Percentiles rank a stretch among this genome's conserved stretches.
Evolutionary conservation across 257 asterid genomes (phyloP).

Genomic region (Capsicum rhomboideum): DNA sequence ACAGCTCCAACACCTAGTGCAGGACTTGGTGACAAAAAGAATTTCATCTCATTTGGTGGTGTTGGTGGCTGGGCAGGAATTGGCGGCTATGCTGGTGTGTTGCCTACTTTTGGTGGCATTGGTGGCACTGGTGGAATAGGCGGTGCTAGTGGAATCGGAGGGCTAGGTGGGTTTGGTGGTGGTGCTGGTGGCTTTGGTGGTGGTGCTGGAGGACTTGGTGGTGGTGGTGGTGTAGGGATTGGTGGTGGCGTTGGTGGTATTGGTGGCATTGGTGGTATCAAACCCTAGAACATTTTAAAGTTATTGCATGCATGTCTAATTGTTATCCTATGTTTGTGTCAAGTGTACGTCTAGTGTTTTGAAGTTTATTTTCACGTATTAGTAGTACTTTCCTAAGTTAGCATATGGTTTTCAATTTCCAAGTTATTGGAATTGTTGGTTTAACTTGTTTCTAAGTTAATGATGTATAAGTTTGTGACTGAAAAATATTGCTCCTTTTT

Average conservation of each 20-base stretch:
- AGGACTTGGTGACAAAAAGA: conserved; percentile 43
- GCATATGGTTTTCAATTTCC: background rate
- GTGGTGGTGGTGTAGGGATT: conserved; percentile 25
- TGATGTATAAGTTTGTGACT: background rate
- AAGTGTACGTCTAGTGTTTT: background rate
- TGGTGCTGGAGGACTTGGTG: conserved; percentile 11
- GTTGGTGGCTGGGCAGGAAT: conserved; percentile 49
- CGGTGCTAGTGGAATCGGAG: conserved; percentile 37
- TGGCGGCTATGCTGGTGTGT: conserved; percentile 20
- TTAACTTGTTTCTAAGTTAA: background rate
- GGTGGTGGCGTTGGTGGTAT: conserved; percentile 25
- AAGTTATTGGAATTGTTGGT: background rate
- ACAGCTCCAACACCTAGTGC: conserved; percentile 20
- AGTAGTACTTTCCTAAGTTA: background rate
- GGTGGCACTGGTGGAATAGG: conserved; percentile 34
- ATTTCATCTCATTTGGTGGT: conserved; percentile 52
- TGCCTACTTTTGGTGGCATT: conserved; percentile 20
- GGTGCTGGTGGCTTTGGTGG: conserved; percentile 24
- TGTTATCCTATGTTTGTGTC: background rate
- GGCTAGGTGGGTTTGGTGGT: conserved; percentile 26
- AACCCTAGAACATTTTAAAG: conserved; percentile 4
- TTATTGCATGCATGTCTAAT: background rate
- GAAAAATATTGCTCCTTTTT: background rate
- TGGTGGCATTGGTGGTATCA: conserved; percentile 12
- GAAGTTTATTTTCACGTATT: background rate